Conservation (phyloP, 23 red algal genomes). For the Gracilaria vermiculophylla region DNA sequence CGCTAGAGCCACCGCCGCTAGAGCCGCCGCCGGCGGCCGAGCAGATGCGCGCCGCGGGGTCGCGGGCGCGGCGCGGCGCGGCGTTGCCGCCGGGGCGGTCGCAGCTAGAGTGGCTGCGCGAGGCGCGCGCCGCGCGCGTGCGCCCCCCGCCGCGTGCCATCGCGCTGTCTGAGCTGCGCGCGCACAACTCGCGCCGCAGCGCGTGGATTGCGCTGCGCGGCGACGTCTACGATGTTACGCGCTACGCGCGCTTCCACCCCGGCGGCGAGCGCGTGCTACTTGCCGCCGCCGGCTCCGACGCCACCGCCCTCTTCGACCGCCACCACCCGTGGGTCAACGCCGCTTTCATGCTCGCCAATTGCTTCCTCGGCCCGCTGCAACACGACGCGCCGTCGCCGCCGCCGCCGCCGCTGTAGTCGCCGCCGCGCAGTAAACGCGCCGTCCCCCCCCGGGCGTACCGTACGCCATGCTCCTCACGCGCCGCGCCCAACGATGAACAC, state of each 20-base stretch:
- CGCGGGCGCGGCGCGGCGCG: slow-evolving; percentile 40
- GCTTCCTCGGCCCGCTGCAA: slow-evolving; percentile 64
- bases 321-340: slow-evolving; percentile 90
- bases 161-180: slow-evolving; percentile 1
- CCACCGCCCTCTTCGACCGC: slow-evolving; percentile 73
- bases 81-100: slow-evolving; percentile 75
- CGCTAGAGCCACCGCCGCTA: not conserved
- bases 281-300: slow-evolving; percentile 79
- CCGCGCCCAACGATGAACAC: slow-evolving; percentile 15
- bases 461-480: not conserved
- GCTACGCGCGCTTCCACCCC: slow-evolving; percentile 82
- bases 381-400: not conserved
- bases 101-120: slow-evolving; percentile 79
- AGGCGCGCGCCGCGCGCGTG: no score
- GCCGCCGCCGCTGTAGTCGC: not conserved
- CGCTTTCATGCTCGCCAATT: slow-evolving; percentile 49
- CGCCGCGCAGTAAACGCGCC: not conserved
- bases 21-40: slow-evolving; percentile 42
- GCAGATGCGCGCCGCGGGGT: slow-evolving; percentile 67
- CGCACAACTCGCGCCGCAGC: not conserved
- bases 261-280: slow-evolving; percentile 73
- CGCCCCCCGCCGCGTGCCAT: not conserved
- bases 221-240: slow-evolving; percentile 77
- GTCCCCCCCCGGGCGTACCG: no score
- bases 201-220: slow-evolving; percentile 80